Percentiles rank a stretch among this genome's conserved stretches.
These are phyloP conservation scores for Umbellularia californica DNA, from an alignment of 164 flowering plant species.

Conservation along the genomic window DNA sequence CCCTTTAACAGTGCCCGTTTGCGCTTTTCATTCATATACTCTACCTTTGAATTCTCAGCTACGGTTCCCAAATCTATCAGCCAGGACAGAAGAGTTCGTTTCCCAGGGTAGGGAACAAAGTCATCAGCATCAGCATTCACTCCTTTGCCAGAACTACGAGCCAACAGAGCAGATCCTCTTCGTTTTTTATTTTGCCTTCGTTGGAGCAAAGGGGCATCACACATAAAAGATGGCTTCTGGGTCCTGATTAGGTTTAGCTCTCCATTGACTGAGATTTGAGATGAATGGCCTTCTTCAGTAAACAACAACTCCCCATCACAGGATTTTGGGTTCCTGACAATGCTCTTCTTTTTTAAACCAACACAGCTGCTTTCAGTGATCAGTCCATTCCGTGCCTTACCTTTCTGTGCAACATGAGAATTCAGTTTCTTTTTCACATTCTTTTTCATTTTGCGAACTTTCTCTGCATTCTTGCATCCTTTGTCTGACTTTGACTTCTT, in stretches of 20 bases:
- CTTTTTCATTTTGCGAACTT: constrained; percentile 19
- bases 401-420: constrained; percentile 15
- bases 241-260: constrained; percentile 10
- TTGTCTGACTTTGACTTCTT: constrained; percentile 2
- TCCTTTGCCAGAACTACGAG: constrained; percentile 58
- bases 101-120: constrained; percentile 73
- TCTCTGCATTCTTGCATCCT: constrained; percentile 21
- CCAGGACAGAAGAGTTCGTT: constrained; percentile 85
- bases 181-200: constrained; percentile 56
- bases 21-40: constrained; percentile 72
- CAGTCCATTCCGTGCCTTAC: constrained; percentile 33
- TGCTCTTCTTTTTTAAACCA: constrained; percentile 9
- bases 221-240: constrained; percentile 24
- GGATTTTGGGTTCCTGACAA: constrained; percentile 15
- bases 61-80: constrained; percentile 75
- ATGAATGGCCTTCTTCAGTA: constrained; percentile 12
- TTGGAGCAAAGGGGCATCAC: constrained; percentile 30
- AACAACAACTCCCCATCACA: constrained; percentile 12
- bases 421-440: constrained; percentile 11
- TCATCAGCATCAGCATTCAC: constrained; percentile 50
- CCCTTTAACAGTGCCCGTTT: constrained; percentile 72
- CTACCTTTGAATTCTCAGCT: constrained; percentile 64
- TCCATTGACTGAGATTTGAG: constrained; percentile 8
- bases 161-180: constrained; percentile 69
- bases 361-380: constrained; percentile 18